Evolutionary conservation across 148 eudicot species (phyloP), one percentile per base, ranked within the genome.

Genomic region (Amaranthus cruentus): DNA sequence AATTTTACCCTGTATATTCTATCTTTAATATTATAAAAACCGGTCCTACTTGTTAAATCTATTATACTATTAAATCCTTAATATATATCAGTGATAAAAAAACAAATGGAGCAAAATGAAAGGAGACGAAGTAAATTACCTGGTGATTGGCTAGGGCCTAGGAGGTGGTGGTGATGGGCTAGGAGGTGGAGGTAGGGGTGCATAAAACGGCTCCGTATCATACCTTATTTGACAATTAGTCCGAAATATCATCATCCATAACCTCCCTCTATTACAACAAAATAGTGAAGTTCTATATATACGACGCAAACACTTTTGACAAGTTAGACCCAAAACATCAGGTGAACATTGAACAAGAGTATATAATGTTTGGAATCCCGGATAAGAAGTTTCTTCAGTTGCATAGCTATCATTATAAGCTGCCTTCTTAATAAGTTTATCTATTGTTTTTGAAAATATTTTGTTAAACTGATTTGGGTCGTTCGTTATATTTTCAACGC

Each of bases 321-420:
- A 78, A 1, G 38, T n/a, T 51, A 47, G 15, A 63, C 81, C 77
- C 51, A 67, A 69, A 4, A 78, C 68, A 53, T 69, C 73, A 4
- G 81, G 81, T 18, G 62, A 44, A 18, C 81, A 78, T 12, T 78
- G 81, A 4, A 70, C 81, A 61, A 78, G 81, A 6, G 69, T 28
- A n/a, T 73, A 78, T 48, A 73, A 47, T 7, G 73, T 73, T 9
- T 8, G 21, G 60, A 42, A 9, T 3, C 10, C 14, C 2, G 6
- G 21, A 6, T 68, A 51, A 44, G 48, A 15, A 60, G 62, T 70
- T 3, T 78, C 69, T 10, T n/a, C 44, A 0, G 77, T 78, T 42
- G 63, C 81, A 69, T 51, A 78, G 0, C 46, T 47, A n/a, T 18
- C 18, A 15, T 48, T 46, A 9, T 72, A 66, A 11, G 81, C 62